Evolutionary conservation across 1,284 basidiomycete species (phyloP).

Genomic region (Takashimella koratensis): DNA sequence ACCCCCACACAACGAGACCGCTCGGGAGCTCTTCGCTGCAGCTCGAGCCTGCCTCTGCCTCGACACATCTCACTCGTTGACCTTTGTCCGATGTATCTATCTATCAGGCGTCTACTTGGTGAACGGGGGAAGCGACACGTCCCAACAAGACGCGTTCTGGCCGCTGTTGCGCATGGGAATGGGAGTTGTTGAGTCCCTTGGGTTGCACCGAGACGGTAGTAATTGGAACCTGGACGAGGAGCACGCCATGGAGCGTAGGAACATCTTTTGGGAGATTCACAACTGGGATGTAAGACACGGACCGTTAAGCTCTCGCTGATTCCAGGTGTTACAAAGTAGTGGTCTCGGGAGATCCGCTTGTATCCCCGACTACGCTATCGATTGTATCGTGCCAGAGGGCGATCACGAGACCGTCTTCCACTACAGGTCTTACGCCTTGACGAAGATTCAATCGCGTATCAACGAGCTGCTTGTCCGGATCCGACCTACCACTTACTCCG

Average conservation of each 20-base stretch:
- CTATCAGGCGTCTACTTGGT: conserved; percentile 29
- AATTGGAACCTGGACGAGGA: conserved; percentile 24
- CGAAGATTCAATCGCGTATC: conserved; percentile 17
- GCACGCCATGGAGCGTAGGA: conserved; percentile 20
- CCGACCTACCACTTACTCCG: conserved; percentile 14
- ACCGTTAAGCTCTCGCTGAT: no score
- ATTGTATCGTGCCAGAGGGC: conserved; percentile 10
- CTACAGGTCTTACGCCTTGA: conserved; percentile 12
- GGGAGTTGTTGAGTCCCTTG: conserved; percentile 15
- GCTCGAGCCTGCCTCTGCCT: conserved; percentile 15
- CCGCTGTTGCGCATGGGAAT: conserved; percentile 27
- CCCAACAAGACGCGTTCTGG: conserved; percentile 30
- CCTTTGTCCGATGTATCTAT: conserved; percentile 29
- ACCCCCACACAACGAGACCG: conserved; percentile 5
- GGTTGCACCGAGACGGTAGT: conserved; percentile 24
- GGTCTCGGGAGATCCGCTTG: conserved; percentile 7
- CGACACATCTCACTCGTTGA: conserved; percentile 20
- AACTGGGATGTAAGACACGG: conserved; percentile 30
- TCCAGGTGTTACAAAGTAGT: conserved; percentile 16
- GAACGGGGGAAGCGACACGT: conserved; percentile 26
- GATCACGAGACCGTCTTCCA: conserved; percentile 9
- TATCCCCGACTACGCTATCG: conserved; percentile 10
- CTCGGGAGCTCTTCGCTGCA: conserved; percentile 1
- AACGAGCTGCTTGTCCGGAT: conserved; percentile 16
- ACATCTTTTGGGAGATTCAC: conserved; percentile 27